phyloP scores from a whole-genome alignment of 225 moss, liverwort and hornwort genomes.

The Climacium dendroides region DNA sequence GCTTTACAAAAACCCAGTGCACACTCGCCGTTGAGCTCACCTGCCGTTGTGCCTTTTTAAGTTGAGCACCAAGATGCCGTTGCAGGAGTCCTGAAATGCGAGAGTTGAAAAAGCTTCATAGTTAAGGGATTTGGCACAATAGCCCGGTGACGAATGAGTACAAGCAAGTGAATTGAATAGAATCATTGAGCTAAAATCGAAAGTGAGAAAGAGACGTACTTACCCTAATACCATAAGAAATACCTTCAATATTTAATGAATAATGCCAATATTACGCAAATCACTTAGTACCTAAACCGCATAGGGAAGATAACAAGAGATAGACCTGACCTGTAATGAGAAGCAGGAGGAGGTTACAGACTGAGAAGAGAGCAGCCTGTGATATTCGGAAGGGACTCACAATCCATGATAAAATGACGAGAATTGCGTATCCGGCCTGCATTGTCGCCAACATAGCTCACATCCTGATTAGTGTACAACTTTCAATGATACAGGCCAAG shows the following conservation, averaged over 20 bases:
- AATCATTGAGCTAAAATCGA: background rate
- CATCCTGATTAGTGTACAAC: background rate
- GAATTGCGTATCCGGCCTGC: slow-evolving; percentile 32
- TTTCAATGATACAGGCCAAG: background rate
- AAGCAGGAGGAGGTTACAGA: slow-evolving; percentile 41
- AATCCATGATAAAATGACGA: slow-evolving; percentile 36
- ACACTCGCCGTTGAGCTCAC: slow-evolving; percentile 29
- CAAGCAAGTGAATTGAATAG: background rate
- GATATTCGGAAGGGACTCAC: slow-evolving; percentile 20
- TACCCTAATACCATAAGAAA: background rate
- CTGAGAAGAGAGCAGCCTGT: slow-evolving; percentile 37
- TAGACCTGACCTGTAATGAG: slow-evolving; percentile 33
- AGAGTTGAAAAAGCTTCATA: background rate
- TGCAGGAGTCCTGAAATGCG: slow-evolving; percentile 32
- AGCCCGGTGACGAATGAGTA: background rate
- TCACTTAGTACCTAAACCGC: background rate
- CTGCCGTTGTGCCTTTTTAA: slow-evolving; percentile 49
- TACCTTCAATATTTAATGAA: background rate
- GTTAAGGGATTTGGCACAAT: background rate
- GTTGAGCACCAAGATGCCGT: slow-evolving; percentile 36
- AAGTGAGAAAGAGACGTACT: background rate
- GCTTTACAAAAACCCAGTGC: background rate
- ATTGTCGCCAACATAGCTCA: slow-evolving; percentile 1
- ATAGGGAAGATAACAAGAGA: background rate
- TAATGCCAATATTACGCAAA: background rate